These are phyloP conservation scores for Penicillium samsonianum DNA, from an alignment of 495 filamentous ascomycete species.

Conservation along the genomic window DNA sequence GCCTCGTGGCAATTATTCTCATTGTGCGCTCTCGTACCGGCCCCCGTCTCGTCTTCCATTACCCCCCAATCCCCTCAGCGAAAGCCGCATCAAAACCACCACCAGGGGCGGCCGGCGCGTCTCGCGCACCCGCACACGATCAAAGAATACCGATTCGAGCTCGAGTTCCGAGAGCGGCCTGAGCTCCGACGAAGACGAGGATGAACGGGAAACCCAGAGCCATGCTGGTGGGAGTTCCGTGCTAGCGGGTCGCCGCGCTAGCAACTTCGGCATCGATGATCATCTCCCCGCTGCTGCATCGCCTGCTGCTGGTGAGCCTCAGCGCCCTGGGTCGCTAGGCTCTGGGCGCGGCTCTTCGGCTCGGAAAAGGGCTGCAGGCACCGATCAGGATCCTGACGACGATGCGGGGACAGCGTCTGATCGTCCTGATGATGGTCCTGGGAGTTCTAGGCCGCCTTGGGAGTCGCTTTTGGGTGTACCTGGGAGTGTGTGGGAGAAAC, in stretches of 20 bases:
- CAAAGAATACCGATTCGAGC: conserved; percentile 43
- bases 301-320: conserved; percentile 33
- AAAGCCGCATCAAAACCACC: conserved; percentile 40
- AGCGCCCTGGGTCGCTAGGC: conserved; percentile 44
- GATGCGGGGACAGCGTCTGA: conserved; percentile 41
- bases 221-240: conserved; percentile 26
- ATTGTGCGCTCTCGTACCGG: conserved; percentile 80
- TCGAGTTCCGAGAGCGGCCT: conserved; percentile 51
- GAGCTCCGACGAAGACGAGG: conserved; percentile 54
- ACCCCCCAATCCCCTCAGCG: conserved; percentile 66
- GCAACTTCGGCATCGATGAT: conserved; percentile 44
- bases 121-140: conserved; percentile 33
- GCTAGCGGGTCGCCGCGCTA: conserved; percentile 34
- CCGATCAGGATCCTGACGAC: conserved; percentile 49
- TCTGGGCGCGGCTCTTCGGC: conserved; percentile 41
- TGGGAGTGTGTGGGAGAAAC: conserved; percentile 75
- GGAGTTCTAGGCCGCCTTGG: conserved; percentile 61
- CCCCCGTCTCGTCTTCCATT: conserved; percentile 87
- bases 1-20: conserved; percentile 77
- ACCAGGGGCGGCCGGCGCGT: conserved; percentile 38
- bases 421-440: conserved; percentile 56
- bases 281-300: conserved; percentile 31
- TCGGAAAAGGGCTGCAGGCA: conserved; percentile 39
- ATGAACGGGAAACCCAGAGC: conserved; percentile 28
- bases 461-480: conserved; percentile 76